Conservation (phyloP, 345 rosid species). For the Brassica juncea region DNA sequence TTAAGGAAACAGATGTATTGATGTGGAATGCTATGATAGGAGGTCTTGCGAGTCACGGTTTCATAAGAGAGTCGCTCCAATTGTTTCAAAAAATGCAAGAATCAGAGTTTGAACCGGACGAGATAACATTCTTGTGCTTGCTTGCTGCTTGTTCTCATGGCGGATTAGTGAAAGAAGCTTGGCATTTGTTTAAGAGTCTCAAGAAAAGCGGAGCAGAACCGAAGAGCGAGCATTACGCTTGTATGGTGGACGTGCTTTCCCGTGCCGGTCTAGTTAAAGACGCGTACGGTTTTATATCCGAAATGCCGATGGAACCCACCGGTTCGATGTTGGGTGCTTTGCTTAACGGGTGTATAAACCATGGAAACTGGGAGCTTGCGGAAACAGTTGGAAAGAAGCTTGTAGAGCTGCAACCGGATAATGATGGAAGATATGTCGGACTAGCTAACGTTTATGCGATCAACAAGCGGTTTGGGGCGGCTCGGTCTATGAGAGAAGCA, state of each 20-base stretch:
- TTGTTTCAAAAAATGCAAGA: constrained; percentile 60
- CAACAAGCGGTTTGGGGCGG: constrained; percentile 61
- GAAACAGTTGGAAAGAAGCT: constrained; percentile 72
- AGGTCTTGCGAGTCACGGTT: constrained; percentile 82
- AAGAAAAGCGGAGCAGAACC: constrained; percentile 47
- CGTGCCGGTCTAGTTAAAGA: constrained; percentile 69
- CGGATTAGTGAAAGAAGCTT: constrained; percentile 72
- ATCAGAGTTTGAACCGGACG: constrained; percentile 61
- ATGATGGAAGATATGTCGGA: constrained; percentile 73
- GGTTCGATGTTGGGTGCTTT: constrained; percentile 81
- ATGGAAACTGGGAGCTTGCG: constrained; percentile 64
- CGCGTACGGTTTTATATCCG: constrained; percentile 54
- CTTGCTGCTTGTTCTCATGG: constrained; percentile 84
- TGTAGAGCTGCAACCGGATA: constrained; percentile 66
- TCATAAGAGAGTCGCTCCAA: constrained; percentile 57
- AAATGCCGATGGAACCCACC: constrained; percentile 62
- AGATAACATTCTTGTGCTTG: constrained; percentile 74
- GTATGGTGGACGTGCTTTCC: constrained; percentile 79
- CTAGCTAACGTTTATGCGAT: constrained; percentile 67
- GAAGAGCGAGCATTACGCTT: constrained; percentile 80
- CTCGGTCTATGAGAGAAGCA: constrained; percentile 57
- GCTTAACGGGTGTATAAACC: constrained; percentile 69
- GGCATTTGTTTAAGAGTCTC: constrained; percentile 58
- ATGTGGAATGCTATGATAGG: constrained; percentile 90
- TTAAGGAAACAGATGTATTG: constrained; percentile 53